Evolutionary conservation across 2,329 filamentous ascomycete genomes (phyloP), one percentile per base, ranked within the genome.

Genomic region (Thielaviopsis ethacetica): DNA sequence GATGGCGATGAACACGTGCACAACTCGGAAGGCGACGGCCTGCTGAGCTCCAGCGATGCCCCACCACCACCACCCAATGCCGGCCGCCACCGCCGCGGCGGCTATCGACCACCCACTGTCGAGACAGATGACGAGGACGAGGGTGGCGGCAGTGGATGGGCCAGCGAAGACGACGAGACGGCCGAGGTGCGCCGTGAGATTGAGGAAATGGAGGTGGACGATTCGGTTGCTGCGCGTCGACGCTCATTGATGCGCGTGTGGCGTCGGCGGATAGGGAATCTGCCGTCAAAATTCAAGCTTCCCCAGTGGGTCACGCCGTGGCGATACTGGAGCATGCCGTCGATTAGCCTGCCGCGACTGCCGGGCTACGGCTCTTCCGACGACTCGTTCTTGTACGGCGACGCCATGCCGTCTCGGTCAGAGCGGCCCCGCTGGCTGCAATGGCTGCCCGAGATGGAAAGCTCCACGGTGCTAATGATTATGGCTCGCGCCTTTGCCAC

Each of bases 161-260:
- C 77, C 73, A 74, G 70, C 71, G 73, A 75, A 27, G 68, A 69
- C 57, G 73, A 73, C 54, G 78, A 86, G 63, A 81, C 81, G 44
- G 81, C 80, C 34, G 81, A 83, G 63, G 78, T 93, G 65, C 83
- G 88, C 63, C 80, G 85, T 64, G 88, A 93, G 71, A 85, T 97
- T 74, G 82, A 94, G 67, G 86, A 96, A 77, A 83, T 95, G 78
- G 89, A 94, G 65, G 81, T 94, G 50, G 80, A 89, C 66, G 89
- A 94, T 64, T 81, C 82, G 27, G 61, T 56, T 21, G 67, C 72
- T 22, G 69, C 72, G 54, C 67, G 70, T 60, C 65, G 71, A 58
- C 69, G 71, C 30, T 68, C 74, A 24, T 75, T 73, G 2, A 67
- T 73, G 56, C 56, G 59, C 41, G 22, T 58, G 41, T 61, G 59